These are phyloP conservation scores for Cubamyces lactineus DNA, from an alignment of 768 basidiomycete genomes.

Conservation along the genomic window DNA sequence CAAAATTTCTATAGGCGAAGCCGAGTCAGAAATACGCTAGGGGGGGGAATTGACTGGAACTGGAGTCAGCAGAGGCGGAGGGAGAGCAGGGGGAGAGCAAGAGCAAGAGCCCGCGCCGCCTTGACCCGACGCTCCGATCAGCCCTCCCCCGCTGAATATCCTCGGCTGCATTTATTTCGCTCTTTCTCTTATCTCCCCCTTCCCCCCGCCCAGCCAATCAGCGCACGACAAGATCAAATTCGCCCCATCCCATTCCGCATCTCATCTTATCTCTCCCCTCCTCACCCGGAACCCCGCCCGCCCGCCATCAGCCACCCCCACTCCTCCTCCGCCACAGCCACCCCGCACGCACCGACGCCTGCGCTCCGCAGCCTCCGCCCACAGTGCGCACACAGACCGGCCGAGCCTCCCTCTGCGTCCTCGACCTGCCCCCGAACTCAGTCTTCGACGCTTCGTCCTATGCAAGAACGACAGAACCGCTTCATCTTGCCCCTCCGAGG, in stretches of 20 bases:
- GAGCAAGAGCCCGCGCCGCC: slow-evolving; percentile 21
- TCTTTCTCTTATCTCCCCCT: slow-evolving; percentile 4
- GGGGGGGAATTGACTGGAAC: neutral
- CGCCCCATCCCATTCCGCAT: slow-evolving; percentile 7
- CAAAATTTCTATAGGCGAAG: slow-evolving; percentile 14
- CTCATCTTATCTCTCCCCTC: slow-evolving; percentile 13
- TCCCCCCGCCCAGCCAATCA: slow-evolving; percentile 17
- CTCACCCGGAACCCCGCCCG: slow-evolving; percentile 24
- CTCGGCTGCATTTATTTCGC: slow-evolving; percentile 11
- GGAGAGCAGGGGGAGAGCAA: slow-evolving; percentile 4
- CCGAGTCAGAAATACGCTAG: slow-evolving; percentile 17
- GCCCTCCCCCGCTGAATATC: neutral
- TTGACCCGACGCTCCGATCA: slow-evolving; percentile 17
- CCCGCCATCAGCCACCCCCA: slow-evolving; percentile 13
- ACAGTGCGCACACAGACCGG: neutral
- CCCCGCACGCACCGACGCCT: neutral
- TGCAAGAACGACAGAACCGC: slow-evolving; percentile 4
- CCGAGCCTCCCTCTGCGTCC: neutral
- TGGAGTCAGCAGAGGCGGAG: slow-evolving; percentile 21
- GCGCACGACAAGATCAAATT: slow-evolving; percentile 9
- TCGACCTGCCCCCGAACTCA: slow-evolving; percentile 12
- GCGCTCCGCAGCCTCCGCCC: neutral
- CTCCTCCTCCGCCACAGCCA: neutral
- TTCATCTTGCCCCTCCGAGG: neutral
- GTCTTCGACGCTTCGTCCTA: slow-evolving; percentile 4